Base-by-base conservation (phyloP, 2,329 filamentous ascomycete genomes). In the Pseudocercospora eumusae region DNA sequence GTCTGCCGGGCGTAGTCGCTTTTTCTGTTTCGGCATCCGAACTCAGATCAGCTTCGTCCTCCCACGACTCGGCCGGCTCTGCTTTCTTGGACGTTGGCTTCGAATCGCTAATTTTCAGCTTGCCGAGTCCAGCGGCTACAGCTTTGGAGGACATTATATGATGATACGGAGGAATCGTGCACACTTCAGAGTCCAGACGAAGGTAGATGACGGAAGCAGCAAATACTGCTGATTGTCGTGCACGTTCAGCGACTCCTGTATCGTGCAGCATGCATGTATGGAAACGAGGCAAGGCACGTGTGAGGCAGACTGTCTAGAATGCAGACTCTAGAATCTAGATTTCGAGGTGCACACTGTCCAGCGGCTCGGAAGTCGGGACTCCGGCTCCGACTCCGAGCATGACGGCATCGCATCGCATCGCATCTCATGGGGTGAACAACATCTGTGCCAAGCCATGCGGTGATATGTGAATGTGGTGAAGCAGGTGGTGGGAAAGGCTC, bases 1-100 rank as follows among this genome's bases (percentile, higher is more conserved):
- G 66, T 25, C 60, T 33, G 68, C 60, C 69, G 60, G 66, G 69
- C 67, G 56, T 72, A 60, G 63, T 75, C 69, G 65, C 68, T 62
- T 64, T 40, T 65, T 75, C 68, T 53, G 73, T 71, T 56, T 68
- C 71, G 47, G 74, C 74, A 59, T 65, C 64, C 56, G 62, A 63
- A 50, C 73, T 70, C 60, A 80, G 80, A 11, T 81, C 76, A 31
- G 83, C 81, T 60, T 90, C 90, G 70, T 95, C 88, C 76, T 92
- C 89, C 90, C 90, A 93, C 47, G 88, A 91, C 66, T 92, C 90
- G 57, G 83, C 84, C 1, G 67, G 66, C 53, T 68, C 63, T 47
- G 64, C 50, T 40, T 60, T 63, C 53, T 64, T 63, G 21, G 56
- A 40, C 55, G 64, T 61, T 44, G 67, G 59, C 44, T 78, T 77